Conservation (phyloP, 2,329 filamentous ascomycete genomes). For the Aureobasidium lini region DNA sequence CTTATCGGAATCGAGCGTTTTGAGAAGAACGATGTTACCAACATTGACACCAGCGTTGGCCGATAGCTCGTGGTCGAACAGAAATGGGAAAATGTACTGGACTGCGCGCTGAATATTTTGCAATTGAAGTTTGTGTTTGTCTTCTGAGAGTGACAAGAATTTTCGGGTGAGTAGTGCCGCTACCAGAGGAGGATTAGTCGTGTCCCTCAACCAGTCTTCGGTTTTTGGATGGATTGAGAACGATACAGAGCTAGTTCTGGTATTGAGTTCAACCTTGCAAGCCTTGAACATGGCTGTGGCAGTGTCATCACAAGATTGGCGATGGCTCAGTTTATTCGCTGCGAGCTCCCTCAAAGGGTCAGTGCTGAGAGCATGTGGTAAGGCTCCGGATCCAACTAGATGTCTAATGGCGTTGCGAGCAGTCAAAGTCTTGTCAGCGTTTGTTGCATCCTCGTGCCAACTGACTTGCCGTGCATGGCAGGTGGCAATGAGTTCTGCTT, state of each 20-base stretch:
- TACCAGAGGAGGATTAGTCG: constrained; percentile 8
- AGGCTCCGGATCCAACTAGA: constrained; percentile 47
- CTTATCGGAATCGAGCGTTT: neutral
- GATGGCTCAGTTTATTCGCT: constrained; percentile 41
- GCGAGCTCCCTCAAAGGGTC: constrained; percentile 56
- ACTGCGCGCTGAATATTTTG: constrained; percentile 36
- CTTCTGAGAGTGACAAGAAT: constrained; percentile 43
- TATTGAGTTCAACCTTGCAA: constrained; percentile 39
- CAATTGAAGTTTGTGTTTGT: constrained; percentile 37
- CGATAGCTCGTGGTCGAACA: constrained; percentile 11
- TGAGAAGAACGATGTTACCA: neutral
- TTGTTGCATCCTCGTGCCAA: constrained; percentile 85
- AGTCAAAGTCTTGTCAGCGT: constrained; percentile 68
- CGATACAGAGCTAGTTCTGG: constrained; percentile 25
- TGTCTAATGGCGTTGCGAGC: constrained; percentile 72
- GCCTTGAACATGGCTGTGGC: constrained; percentile 49
- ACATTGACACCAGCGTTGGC: neutral
- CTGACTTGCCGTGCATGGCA: constrained; percentile 59
- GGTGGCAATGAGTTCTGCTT: constrained; percentile 65
- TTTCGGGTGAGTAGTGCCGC: constrained; percentile 41
- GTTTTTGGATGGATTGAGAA: constrained; percentile 14
- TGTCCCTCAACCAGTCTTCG: neutral
- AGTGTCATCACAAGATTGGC: constrained; percentile 41
- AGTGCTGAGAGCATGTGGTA: constrained; percentile 66
- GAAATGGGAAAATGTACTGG: constrained; percentile 34